Conservation (phyloP, 1,139 yeast genomes). For the Ogataea hybrid region DNA sequence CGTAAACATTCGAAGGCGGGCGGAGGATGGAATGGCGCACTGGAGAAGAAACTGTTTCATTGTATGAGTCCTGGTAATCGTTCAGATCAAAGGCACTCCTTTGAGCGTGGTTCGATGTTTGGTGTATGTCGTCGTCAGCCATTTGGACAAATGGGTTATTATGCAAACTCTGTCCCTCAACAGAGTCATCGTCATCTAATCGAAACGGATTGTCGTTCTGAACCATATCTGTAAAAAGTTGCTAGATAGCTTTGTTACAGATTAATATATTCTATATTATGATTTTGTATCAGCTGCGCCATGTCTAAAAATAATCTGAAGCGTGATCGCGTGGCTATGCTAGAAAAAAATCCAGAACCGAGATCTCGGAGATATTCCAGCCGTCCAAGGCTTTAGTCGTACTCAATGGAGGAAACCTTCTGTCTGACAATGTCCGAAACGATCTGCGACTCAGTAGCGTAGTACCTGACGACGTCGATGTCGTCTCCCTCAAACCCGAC, state of each 20-base stretch:
- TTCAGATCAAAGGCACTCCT: slow-evolving; percentile 4
- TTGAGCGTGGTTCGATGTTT: background rate
- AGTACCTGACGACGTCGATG: slow-evolving; percentile 34
- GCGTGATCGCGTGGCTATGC: slow-evolving; percentile 2
- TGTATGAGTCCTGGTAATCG: slow-evolving; percentile 4
- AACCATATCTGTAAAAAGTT: background rate
- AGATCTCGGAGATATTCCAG: slow-evolving; percentile 4
- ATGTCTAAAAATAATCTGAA: slow-evolving; percentile 1
- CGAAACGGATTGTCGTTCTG: slow-evolving; percentile 11
- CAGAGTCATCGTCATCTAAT: slow-evolving; percentile 13
- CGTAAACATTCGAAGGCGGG: slow-evolving; percentile 9
- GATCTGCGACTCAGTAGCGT: slow-evolving; percentile 8
- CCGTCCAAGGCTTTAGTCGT: slow-evolving; percentile 11
- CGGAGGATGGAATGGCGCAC: slow-evolving; percentile 2
- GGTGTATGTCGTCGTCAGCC: background rate
- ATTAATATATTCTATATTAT: slow-evolving; percentile 6
- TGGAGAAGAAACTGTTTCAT: background rate
- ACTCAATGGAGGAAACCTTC: slow-evolving; percentile 21
- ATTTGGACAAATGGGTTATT: slow-evolving; percentile 8
- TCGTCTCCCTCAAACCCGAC: slow-evolving; percentile 57
- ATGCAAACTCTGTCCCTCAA: background rate
- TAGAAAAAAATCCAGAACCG: background rate
- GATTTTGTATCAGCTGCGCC: slow-evolving; percentile 7
- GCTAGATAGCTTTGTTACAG: background rate
- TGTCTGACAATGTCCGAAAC: slow-evolving; percentile 19